phyloP scores from a whole-genome alignment of 768 basidiomycete genomes.

The Kwoniella europaea region DNA sequence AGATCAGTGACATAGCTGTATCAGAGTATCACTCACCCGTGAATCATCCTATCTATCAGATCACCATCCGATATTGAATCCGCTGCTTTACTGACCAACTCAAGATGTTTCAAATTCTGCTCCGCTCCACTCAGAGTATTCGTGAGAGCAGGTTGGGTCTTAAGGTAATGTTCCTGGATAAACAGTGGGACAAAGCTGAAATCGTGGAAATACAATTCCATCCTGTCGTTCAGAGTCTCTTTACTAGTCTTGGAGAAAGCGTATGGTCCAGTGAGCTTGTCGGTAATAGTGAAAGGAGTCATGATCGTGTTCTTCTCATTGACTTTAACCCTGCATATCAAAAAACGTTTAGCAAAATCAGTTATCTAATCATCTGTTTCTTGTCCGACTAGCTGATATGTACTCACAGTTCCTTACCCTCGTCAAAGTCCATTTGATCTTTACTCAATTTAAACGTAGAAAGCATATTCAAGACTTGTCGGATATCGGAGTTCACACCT shows the following conservation, averaged over 20 bases:
- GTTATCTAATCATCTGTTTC: neutral
- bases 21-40: slow-evolving; percentile 67
- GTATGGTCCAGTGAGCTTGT: slow-evolving; percentile 87
- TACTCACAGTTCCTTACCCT: slow-evolving; percentile 85
- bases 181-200: slow-evolving; percentile 92
- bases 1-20: neutral
- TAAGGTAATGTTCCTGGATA: slow-evolving; percentile 97
- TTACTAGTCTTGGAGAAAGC: slow-evolving; percentile 80
- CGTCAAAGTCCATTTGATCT: slow-evolving; percentile 82
- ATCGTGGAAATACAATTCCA: slow-evolving; percentile 96
- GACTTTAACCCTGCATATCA: slow-evolving; percentile 63
- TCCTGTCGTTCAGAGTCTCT: slow-evolving; percentile 84
- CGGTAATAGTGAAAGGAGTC: slow-evolving; percentile 90
- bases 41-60: slow-evolving; percentile 88
- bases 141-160: slow-evolving; percentile 71
- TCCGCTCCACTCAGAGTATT: slow-evolving; percentile 67
- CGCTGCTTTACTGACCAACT: slow-evolving; percentile 84
- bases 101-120: slow-evolving; percentile 71
- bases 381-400: neutral
- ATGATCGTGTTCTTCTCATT: slow-evolving; percentile 91
- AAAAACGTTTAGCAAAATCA: neutral
- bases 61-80: slow-evolving; percentile 94
- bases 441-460: slow-evolving; percentile 91
- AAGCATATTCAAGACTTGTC: slow-evolving; percentile 93
- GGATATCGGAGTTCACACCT: slow-evolving; percentile 92